Evolutionary conservation across 2,329 filamentous ascomycete species (phyloP).

Genomic region (Cadophora sp.): DNA sequence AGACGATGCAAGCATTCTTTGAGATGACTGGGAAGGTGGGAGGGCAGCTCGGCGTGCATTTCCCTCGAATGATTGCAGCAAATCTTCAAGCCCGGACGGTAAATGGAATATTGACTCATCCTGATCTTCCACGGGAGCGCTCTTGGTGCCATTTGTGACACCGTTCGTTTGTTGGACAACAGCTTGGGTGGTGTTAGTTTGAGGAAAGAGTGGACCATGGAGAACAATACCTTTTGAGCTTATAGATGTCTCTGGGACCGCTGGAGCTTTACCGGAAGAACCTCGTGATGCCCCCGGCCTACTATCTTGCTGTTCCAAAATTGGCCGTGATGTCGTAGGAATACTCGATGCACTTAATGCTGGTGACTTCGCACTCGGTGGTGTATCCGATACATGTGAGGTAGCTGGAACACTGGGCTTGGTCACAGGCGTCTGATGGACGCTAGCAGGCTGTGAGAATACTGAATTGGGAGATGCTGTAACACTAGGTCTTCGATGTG

Average conservation of each 20-base stretch:
- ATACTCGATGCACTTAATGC: constrained; percentile 53
- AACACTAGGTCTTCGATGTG: constrained; percentile 59
- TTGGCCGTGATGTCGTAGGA: constrained; percentile 52
- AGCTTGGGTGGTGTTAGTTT: constrained; percentile 34
- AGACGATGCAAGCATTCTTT: constrained; percentile 78
- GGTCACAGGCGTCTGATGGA: constrained; percentile 45
- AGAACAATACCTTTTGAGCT: constrained; percentile 52
- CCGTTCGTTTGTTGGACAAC: constrained; percentile 56
- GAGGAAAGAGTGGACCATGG: constrained; percentile 17
- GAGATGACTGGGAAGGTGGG: constrained; percentile 65
- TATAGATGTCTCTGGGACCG: constrained; percentile 52
- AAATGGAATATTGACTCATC: constrained; percentile 93
- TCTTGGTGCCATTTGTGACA: constrained; percentile 58
- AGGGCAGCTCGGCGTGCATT: constrained; percentile 70
- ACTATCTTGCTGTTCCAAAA: constrained; percentile 55
- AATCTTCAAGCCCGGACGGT: constrained; percentile 84
- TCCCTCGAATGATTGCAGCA: constrained; percentile 88
- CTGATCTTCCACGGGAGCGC: constrained; percentile 46
- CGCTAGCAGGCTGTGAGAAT: constrained; percentile 53
- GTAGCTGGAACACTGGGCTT: constrained; percentile 46
- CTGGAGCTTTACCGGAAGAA: constrained; percentile 44
- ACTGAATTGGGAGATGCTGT: constrained; percentile 62
- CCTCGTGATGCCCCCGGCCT: constrained; percentile 38
- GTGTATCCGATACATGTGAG: constrained; percentile 48
- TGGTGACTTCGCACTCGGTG: constrained; percentile 56